These are phyloP conservation scores for Podaxis mareebaensis DNA, from an alignment of 768 basidiomycete species.

Conservation along the genomic window DNA sequence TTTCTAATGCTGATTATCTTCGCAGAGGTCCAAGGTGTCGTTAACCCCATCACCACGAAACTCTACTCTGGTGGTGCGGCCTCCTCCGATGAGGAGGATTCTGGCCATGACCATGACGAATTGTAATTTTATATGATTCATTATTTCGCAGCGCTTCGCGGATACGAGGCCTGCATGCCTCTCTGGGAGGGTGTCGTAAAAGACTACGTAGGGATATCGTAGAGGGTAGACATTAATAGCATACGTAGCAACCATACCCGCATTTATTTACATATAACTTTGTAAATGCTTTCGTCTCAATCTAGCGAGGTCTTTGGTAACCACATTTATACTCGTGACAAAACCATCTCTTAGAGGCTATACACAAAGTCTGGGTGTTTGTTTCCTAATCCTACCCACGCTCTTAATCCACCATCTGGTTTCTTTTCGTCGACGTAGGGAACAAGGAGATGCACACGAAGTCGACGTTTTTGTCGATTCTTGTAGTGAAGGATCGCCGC, in stretches of 20 bases:
- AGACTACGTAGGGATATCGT: constrained; percentile 10
- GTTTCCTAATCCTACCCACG: constrained; percentile 37
- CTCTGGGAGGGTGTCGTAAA: constrained; percentile 10
- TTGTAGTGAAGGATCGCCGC: constrained; percentile 25
- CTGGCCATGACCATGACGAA: constrained; percentile 46
- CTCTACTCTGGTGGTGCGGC: constrained; percentile 52
- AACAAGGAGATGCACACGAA: constrained; percentile 28
- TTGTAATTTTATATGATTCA: constrained; percentile 31
- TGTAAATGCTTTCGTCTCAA: background rate
- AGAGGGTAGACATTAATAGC: constrained; percentile 12
- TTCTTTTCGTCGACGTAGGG: constrained; percentile 30
- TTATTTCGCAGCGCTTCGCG: constrained; percentile 13
- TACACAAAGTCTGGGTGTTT: constrained; percentile 38
- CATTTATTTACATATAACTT: constrained; percentile 8
- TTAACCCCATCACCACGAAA: constrained; percentile 86
- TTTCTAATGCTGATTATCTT: constrained; percentile 8
- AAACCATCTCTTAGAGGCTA: constrained; percentile 19
- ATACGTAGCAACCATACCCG: constrained; percentile 5
- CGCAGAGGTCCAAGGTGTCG: constrained; percentile 66
- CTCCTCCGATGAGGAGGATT: constrained; percentile 38
- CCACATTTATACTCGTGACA: background rate
- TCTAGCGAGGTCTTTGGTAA: background rate
- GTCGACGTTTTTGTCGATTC: constrained; percentile 27
- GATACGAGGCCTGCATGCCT: constrained; percentile 12
- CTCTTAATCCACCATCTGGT: constrained; percentile 24